Percentiles rank a stretch among this genome's conserved stretches.
Evolutionary conservation across 768 basidiomycete species (phyloP).

Genomic region (Mycena alexandri): DNA sequence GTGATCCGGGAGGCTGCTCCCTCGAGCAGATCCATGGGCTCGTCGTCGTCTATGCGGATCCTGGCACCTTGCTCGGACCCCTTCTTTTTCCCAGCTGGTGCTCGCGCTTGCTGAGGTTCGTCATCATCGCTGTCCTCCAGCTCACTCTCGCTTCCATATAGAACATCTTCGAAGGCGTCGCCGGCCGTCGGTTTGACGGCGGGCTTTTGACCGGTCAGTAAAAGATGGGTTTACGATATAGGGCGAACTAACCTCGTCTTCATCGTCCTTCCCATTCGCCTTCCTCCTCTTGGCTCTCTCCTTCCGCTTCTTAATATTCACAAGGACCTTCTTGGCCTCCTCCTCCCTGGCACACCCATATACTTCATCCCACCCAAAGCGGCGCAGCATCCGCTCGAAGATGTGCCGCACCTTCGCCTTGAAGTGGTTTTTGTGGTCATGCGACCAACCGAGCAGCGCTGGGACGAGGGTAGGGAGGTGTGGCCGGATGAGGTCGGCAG

Average conservation of each 20-base stretch:
- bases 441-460: conserved; percentile 90
- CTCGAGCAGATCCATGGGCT: conserved; percentile 94
- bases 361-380: conserved; percentile 91
- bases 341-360: conserved; percentile 80
- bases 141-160: conserved; percentile 97
- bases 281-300: conserved; percentile 93
- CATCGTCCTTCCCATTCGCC: conserved; percentile 68
- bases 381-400: conserved; percentile 93
- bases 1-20: conserved; percentile 80
- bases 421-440: conserved; percentile 99
- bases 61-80: conserved; percentile 62
- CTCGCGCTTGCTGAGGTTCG: conserved; percentile 44
- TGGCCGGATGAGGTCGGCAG: conserved; percentile 77
- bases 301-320: conserved; percentile 96
- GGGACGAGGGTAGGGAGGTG: conserved; percentile 86
- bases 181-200: conserved; percentile 69
- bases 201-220: conserved; percentile 45
- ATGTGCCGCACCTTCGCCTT: conserved; percentile 97
- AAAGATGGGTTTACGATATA: conserved; percentile 4
- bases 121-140: conserved; percentile 80
- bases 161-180: conserved; percentile 96
- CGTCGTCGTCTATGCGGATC: conserved; percentile 88
- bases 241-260: conserved; percentile 57
- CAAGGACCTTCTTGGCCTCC: conserved; percentile 88
- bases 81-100: conserved; percentile 49